Evolutionary conservation across 768 basidiomycete species (phyloP).

Genomic region (Lentinus tigrinus): DNA sequence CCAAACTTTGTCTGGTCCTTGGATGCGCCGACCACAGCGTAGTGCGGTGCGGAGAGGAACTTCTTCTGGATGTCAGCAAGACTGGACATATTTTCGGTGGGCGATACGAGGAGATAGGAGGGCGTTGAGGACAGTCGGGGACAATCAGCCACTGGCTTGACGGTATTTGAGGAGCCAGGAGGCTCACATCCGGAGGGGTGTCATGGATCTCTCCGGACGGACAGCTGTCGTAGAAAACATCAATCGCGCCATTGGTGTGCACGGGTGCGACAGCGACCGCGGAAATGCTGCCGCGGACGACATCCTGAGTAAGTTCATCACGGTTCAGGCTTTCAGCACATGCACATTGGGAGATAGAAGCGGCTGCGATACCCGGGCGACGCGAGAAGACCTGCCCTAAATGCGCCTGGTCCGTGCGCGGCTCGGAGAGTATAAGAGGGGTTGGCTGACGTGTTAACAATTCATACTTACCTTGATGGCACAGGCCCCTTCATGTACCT

Average conservation of each 20-base stretch:
- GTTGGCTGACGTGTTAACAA: constrained; percentile 6
- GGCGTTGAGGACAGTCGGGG: not conserved
- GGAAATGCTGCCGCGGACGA: not conserved
- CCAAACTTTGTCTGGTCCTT: constrained; percentile 79
- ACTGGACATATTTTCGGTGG: constrained; percentile 22
- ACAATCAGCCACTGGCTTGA: not conserved
- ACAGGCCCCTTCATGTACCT: constrained; percentile 36
- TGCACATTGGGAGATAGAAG: not conserved
- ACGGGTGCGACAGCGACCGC: not conserved
- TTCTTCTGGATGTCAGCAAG: constrained; percentile 43
- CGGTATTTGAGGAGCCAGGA: constrained; percentile 15
- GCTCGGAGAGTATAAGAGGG: constrained; percentile 18
- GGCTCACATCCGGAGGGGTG: constrained; percentile 14
- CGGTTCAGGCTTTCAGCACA: constrained; percentile 2
- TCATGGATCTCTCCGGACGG: constrained; percentile 6
- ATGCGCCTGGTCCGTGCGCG: constrained; percentile 29
- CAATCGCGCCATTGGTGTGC: constrained; percentile 11
- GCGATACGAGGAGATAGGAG: not conserved
- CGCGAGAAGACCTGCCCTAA: constrained; percentile 21
- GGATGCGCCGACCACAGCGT: constrained; percentile 82
- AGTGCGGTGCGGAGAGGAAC: constrained; percentile 64
- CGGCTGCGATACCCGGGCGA: not conserved
- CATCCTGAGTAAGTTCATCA: not conserved
- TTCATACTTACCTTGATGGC: constrained; percentile 38
- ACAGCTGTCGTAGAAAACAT: constrained; percentile 4